phyloP scores from a whole-genome alignment of 805 yeast genomes.

The Metschnikowia anglica region DNA sequence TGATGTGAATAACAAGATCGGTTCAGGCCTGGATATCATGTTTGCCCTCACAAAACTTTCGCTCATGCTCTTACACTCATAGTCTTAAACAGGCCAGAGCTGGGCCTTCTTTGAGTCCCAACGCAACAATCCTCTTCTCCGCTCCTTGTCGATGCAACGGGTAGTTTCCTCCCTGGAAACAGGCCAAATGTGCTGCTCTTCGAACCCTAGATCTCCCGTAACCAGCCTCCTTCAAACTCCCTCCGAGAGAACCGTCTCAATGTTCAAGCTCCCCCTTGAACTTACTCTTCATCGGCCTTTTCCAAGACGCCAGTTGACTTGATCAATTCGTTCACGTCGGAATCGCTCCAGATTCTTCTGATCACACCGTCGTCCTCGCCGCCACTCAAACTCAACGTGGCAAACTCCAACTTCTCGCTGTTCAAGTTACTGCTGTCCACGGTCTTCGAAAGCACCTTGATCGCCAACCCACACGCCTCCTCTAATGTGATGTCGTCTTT shows the following conservation, averaged over 20 bases:
- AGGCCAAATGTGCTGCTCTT: too few relatives aligned
- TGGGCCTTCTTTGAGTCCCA: too few relatives aligned
- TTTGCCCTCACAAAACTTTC: too few relatives aligned
- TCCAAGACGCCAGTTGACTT: constrained; percentile 69
- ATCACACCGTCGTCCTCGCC: constrained; percentile 48
- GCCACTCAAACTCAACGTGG: constrained; percentile 57
- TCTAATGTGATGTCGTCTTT: constrained; percentile 71
- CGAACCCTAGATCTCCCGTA: neutral
- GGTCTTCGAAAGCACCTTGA: constrained; percentile 89
- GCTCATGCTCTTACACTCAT: too few relatives aligned
- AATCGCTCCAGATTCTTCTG: constrained; percentile 77
- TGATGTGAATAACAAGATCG: too few relatives aligned
- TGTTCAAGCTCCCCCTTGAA: too few relatives aligned
- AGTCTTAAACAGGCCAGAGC: too few relatives aligned
- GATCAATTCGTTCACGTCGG: constrained; percentile 71
- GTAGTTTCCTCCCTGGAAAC: too few relatives aligned
- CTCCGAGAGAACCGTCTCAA: neutral
- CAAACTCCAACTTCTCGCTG: constrained; percentile 89
- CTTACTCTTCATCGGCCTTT: constrained; percentile 21
- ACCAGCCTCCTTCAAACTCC: neutral
- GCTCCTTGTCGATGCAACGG: too few relatives aligned
- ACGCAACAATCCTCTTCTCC: too few relatives aligned
- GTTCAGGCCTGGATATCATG: too few relatives aligned
- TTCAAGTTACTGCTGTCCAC: constrained; percentile 85
- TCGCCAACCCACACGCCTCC: constrained; percentile 83